A percentile compares a stretch with the other conserved stretches of the same genome.
These are phyloP conservation scores for Synchytrium microbalum DNA, from an alignment of 371 early-diverging fungal genomes.

Conservation along the genomic window DNA sequence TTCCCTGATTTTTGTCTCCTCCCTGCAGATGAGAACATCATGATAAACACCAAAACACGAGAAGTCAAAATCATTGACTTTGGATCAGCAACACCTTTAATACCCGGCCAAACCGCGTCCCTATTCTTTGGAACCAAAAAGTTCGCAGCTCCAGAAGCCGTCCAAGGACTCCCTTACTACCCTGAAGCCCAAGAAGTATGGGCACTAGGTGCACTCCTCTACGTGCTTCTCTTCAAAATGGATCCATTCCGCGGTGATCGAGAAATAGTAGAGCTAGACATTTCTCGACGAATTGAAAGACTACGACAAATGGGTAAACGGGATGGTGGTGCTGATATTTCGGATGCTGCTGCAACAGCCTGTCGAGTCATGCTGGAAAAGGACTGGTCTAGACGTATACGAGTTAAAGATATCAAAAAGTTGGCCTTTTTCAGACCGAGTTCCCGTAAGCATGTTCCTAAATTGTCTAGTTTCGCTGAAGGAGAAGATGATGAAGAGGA, in stretches of 20 bases:
- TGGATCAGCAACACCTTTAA: conserved; percentile 36
- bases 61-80: conserved; percentile 45
- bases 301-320: conserved; percentile 5
- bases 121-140: conserved; percentile 44
- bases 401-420: conserved; percentile 20
- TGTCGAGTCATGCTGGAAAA: conserved; percentile 29
- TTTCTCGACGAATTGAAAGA: conserved; percentile 20
- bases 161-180: conserved; percentile 24
- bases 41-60: conserved; percentile 37
- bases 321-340: conserved; percentile 17
- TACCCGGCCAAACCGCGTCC: conserved; percentile 18
- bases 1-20: conserved; percentile 3
- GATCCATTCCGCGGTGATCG: conserved; percentile 41
- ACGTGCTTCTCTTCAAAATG: conserved; percentile 39
- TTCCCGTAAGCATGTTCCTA: no score
- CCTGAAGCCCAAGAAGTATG: conserved; percentile 40
- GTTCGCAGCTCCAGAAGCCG: conserved; percentile 42
- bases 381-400: conserved; percentile 21
- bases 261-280: conserved; percentile 32
- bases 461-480: no score
- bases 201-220: conserved; percentile 45
- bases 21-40: conserved; percentile 41
- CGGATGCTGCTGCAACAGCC: conserved; percentile 24
- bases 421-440: neutral
- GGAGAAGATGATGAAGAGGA: no score